Conservation (phyloP, 345 rosid species). For the Bruguiera gymnorhiza region DNA sequence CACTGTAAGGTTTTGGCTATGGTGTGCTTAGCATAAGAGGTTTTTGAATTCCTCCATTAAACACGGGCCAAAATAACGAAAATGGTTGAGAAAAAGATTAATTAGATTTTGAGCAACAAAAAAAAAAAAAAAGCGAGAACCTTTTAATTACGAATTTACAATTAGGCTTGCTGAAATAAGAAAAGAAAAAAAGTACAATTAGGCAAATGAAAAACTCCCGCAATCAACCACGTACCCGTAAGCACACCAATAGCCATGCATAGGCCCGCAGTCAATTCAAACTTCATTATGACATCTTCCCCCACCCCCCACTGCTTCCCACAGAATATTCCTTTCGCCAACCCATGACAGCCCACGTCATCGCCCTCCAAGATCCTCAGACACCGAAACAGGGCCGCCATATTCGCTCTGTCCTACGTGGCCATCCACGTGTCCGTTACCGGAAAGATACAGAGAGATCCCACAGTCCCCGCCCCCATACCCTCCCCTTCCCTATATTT, state of each 20-base stretch:
- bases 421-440: slow-evolving; percentile 39
- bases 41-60: too few species aligned
- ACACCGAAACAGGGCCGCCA: not conserved
- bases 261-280: slow-evolving; percentile 10
- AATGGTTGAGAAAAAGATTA: too few species aligned
- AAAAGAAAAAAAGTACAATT: too few species aligned
- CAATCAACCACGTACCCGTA: not conserved
- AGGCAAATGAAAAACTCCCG: not conserved
- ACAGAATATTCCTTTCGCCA: not conserved
- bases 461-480: not conserved
- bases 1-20: too few species aligned
- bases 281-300: not conserved
- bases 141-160: too few species aligned
- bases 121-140: too few species aligned
- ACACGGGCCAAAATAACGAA: too few species aligned
- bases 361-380: slow-evolving; percentile 6
- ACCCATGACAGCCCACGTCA: slow-evolving; percentile 26
- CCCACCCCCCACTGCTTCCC: too few species aligned
- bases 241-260: not conserved
- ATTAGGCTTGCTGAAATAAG: too few species aligned
- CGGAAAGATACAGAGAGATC: slow-evolving; percentile 25
- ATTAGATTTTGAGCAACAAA: too few species aligned
- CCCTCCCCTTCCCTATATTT: not conserved
- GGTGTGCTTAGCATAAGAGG: too few species aligned
- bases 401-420: slow-evolving; percentile 38